Base-by-base conservation (phyloP, 225 moss, liverwort and hornwort genomes). In the Bryum argenteum region DNA sequence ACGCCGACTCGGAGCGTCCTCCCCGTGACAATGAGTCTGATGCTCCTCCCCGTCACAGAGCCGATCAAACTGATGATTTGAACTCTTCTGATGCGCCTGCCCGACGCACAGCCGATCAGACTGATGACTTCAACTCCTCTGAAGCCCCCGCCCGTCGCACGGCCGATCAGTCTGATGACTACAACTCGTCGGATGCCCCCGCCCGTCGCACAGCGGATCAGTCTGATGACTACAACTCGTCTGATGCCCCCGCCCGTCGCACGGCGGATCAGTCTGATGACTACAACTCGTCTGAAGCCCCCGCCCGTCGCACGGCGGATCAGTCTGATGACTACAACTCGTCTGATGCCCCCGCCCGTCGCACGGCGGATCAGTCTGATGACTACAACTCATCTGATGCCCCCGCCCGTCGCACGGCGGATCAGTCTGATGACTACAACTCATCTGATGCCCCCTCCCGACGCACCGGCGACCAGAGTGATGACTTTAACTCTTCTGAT, bases 291-390 rank as follows among this genome's bases (percentile, higher is more conserved):
- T 10, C 11, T 44, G 43, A 10, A 10, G 43, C 43, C 11, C 43
- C 43, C 7, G 9, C 8, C 5, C 57, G 14, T 5, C 57, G 43
- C 65, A 15, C 43, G 6, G 17, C 65, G 16, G 51, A 50, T 60
- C 60, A 60, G 50, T n/a, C 17, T 28, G 28, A 17, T 17, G 33
- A n/a, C 47, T 47, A 12, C 10, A 12, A 19, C 26, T 37, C 54
- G 54, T 19, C 65, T 24, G 33, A 13, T 47, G 45, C 45, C 12
- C 45, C 45, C 11, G 11, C 45, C 1, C 58, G 15, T 16, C 58
- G 45, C 65, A 16, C 43, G 14, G 17, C 65, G 10, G 51, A 51
- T 60, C 60, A 60, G 51, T 18, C n/a, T n/a, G 33, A n/a, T n/a
- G 33, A 18, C 17, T 14, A 48, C 7, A 12, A 75, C 19, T 15